Evolutionary conservation across 1,139 yeast species (phyloP).

Genomic region (Geotrichum restrictum): DNA sequence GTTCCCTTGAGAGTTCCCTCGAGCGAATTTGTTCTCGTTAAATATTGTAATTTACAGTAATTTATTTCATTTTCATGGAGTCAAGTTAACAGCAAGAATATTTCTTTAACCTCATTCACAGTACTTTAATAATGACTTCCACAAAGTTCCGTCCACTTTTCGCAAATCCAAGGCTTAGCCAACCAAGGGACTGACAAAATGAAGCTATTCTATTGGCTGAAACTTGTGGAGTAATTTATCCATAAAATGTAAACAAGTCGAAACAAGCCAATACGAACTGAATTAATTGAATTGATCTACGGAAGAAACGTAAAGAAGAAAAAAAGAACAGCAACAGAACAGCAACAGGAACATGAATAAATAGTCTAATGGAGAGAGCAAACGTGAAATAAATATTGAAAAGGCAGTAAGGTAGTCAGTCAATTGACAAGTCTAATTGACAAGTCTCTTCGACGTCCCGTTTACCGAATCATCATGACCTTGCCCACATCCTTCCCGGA

Average conservation of each 20-base stretch:
- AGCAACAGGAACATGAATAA: not conserved
- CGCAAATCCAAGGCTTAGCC: not conserved
- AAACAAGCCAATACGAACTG: too few species aligned
- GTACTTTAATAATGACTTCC: not conserved
- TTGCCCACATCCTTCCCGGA: slow-evolving; percentile 41
- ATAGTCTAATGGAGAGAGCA: not conserved
- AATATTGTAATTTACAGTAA: too few species aligned
- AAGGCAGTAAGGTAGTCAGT: not conserved
- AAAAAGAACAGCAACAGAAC: too few species aligned
- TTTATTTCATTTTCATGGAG: too few species aligned
- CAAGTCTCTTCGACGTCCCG: not conserved
- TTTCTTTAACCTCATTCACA: too few species aligned
- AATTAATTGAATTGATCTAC: too few species aligned
- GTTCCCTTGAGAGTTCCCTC: too few species aligned
- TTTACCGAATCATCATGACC: slow-evolving; percentile 45
- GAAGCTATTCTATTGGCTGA: not conserved
- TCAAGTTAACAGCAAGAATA: too few species aligned
- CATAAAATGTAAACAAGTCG: not conserved
- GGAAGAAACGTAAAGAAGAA: not conserved
- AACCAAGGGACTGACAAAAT: not conserved
- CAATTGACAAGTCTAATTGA: not conserved
- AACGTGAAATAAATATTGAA: not conserved
- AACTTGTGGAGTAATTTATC: not conserved
- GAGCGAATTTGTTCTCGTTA: too few species aligned
- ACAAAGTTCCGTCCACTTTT: not conserved